Base-by-base conservation (phyloP, 805 yeast genomes). In the Tetrapisispora fleetii region DNA sequence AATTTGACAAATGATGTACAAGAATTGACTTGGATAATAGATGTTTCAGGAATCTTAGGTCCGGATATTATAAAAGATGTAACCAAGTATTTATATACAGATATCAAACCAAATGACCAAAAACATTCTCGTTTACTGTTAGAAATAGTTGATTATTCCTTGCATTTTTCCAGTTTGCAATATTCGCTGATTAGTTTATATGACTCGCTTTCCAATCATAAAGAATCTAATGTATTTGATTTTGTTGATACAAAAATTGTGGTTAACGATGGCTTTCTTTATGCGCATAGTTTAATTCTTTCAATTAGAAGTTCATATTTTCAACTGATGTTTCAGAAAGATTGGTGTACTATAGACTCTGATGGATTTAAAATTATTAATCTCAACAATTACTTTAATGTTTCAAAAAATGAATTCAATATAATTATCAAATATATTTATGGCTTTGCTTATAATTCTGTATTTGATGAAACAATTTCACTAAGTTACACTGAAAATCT, bases 241-340 rank as follows among this genome's bases (percentile, higher is more conserved):
- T 11, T 14, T 30, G 48, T 63, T 2, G 85, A 81, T 57, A 72
- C 78, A 2, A 55, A 56, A 0, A 63, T 86, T 2, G 54, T 54
- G 5, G 60, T 83, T n/a, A 52, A 64, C 1, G 81, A 78, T 54
- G 79, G 77, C 1, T 67, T 63, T 1, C 32, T 74, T 0, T 48
- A 51, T 4, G 74, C 77, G 7, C 79, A 79, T 57, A 73, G 81
- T 2, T 68, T 71, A 11, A 64, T 87, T 4, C 57, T 89, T n/a
- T 58, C 67, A 4, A 62, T 76, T 0, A 66, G 95, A 50, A 77
- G 81, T 43, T 79, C 78, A 0, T 85, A 73, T 57, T 86, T 89
- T 60, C 81, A 77, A 48, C 72, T 81, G 0, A 53, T 79, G 2
- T 70, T 84, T 35, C 74, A 82, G 0, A 58, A 64, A 0, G 59